Conservation (phyloP, 306 rosid species). For the Rosa lucieae region DNA sequence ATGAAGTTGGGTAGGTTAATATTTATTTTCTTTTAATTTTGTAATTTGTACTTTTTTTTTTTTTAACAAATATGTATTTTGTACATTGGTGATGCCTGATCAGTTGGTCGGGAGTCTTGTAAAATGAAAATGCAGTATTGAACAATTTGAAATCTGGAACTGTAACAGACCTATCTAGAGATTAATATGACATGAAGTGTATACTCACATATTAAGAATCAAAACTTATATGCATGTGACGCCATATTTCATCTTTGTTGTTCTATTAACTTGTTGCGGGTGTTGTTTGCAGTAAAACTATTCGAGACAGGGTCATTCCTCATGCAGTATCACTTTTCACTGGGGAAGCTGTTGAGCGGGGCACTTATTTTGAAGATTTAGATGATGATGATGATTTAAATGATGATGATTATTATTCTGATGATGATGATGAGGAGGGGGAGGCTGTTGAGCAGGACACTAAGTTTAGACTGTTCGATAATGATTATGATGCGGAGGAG, state of each 20-base stretch:
- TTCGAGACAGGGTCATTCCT: slow-evolving; percentile 73
- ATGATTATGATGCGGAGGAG: slow-evolving; percentile 37
- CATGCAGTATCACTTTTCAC: slow-evolving; percentile 88
- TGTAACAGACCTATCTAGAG: background rate
- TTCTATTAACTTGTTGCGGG: slow-evolving; percentile 17
- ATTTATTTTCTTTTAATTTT: background rate
- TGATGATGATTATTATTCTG: slow-evolving; percentile 35
- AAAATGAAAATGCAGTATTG: background rate
- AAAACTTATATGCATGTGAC: background rate
- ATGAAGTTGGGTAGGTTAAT: slow-evolving; percentile 58
- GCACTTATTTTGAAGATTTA: slow-evolving; percentile 46
- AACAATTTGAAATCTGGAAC: background rate
- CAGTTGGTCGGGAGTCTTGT: background rate
- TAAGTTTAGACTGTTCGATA: background rate
- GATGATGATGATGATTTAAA: slow-evolving; percentile 57
- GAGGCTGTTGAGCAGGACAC: slow-evolving; percentile 16
- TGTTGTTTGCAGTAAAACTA: slow-evolving; percentile 49
- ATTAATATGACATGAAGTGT: background rate
- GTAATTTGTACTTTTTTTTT: background rate
- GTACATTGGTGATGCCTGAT: background rate
- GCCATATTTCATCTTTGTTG: background rate
- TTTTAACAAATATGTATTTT: background rate
- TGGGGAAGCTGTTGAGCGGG: slow-evolving; percentile 64
- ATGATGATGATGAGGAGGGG: slow-evolving; percentile 14
- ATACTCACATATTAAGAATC: background rate